phyloP scores from a whole-genome alignment of 106 monocot genomes.

The Amphibolis antarctica region DNA sequence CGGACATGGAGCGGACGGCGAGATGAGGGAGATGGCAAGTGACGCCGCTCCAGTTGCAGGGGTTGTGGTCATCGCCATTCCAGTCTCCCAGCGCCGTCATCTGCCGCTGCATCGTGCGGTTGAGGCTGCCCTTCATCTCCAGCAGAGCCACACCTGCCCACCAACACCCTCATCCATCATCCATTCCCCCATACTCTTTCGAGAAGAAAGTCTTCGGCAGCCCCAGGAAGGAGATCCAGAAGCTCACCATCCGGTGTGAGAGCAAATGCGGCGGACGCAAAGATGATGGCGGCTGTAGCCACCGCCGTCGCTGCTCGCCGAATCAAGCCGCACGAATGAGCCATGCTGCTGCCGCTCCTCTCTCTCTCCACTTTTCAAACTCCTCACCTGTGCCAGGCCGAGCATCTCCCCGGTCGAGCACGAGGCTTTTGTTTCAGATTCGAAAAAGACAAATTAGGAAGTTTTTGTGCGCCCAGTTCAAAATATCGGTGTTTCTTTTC shows the following conservation, averaged over 20 bases:
- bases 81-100: conserved; percentile 36
- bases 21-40: conserved; percentile 68
- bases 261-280: background rate
- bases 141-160: conserved; percentile 52
- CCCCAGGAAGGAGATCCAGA: background rate
- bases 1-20: conserved; percentile 72
- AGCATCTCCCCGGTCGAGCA: no score
- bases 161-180: background rate
- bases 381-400: no score
- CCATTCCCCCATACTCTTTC: no score
- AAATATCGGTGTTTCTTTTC: no score
- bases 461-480: no score
- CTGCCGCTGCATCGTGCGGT: conserved; percentile 22
- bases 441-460: no score
- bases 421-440: no score
- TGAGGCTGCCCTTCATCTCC: conserved; percentile 58
- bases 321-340: background rate
- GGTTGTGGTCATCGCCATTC: conserved; percentile 44
- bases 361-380: no score
- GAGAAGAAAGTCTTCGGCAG: background rate
- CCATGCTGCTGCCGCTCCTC: background rate
- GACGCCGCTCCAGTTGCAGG: conserved; percentile 79
- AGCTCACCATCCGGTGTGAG: conserved; percentile 11
- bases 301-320: background rate
- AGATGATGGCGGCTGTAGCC: background rate